Percentiles rank a stretch among this genome's conserved stretches.
phyloP scores from a whole-genome alignment of 139 green algal species.

The Protoeuglena noctilucae region DNA sequence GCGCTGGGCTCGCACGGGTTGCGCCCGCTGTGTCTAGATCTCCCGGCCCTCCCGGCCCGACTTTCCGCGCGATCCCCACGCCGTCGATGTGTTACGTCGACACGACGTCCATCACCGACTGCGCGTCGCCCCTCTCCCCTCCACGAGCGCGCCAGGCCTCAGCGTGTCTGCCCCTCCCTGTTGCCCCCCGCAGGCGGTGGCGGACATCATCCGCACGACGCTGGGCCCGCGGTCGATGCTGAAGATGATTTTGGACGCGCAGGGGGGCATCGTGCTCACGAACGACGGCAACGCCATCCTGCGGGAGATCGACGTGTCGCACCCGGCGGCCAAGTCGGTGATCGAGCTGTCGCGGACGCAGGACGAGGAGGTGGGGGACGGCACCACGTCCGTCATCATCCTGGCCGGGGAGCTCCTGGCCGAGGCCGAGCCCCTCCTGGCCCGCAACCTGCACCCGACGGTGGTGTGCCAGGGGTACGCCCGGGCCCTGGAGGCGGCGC shows the following conservation, averaged over 20 bases:
- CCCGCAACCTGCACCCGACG: slow-evolving; percentile 88
- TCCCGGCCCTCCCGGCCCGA: not conserved
- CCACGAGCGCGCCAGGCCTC: not conserved
- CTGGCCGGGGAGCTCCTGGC: slow-evolving; percentile 84
- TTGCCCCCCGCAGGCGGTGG: slow-evolving; percentile 67
- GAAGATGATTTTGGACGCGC: slow-evolving; percentile 98
- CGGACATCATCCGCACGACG: slow-evolving; percentile 95
- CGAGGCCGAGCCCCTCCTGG: slow-evolving; percentile 74
- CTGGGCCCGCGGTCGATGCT: slow-evolving; percentile 92
- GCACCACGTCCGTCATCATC: slow-evolving; percentile 98
- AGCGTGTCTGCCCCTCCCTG: not conserved
- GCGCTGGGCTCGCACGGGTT: not conserved
- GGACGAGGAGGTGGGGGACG: slow-evolving; percentile 96
- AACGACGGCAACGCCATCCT: slow-evolving; percentile 98
- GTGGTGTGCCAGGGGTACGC: slow-evolving; percentile 82
- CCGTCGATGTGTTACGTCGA: too few relatives aligned
- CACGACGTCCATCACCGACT: too few relatives aligned
- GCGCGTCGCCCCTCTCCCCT: not conserved
- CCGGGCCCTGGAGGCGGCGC: slow-evolving; percentile 66
- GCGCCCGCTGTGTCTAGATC: not conserved
- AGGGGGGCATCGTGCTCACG: slow-evolving; percentile 86
- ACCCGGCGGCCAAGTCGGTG: slow-evolving; percentile 96
- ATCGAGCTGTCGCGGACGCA: slow-evolving; percentile 95
- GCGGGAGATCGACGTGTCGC: slow-evolving; percentile 90
- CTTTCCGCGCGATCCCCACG: not conserved